Percentiles rank a stretch among this genome's conserved stretches.
Evolutionary conservation across 2,329 filamentous ascomycete genomes (phyloP).

Genomic region (Raffaelea ambrosiae): DNA sequence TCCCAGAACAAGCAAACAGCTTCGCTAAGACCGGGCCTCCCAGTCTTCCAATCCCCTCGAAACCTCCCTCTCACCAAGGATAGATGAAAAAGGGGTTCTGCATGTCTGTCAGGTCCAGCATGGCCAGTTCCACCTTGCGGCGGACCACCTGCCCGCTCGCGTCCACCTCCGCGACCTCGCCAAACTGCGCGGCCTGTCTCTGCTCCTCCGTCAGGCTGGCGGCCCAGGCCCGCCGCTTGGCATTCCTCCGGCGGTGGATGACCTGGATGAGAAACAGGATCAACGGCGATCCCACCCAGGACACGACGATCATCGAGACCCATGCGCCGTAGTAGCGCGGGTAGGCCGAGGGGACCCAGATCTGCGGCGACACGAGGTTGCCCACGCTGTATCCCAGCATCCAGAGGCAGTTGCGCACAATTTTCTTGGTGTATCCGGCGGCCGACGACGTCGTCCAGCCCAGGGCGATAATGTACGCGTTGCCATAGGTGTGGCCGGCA

Average conservation of each 20-base stretch:
- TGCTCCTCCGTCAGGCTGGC: background rate
- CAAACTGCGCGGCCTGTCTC: background rate
- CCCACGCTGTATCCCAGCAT: background rate
- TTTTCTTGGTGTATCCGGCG: background rate
- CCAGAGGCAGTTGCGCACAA: background rate
- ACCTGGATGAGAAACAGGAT: background rate
- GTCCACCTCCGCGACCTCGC: background rate
- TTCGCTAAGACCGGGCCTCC: too few species aligned
- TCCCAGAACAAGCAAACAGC: too few species aligned
- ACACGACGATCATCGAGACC: background rate
- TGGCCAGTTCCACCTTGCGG: background rate
- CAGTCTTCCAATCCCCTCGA: too few species aligned
- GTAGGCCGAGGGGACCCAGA: background rate
- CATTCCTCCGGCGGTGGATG: background rate
- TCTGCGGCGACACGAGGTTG: background rate
- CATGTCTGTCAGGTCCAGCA: background rate
- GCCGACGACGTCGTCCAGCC: background rate
- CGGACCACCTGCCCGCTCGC: background rate
- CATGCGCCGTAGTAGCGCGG: background rate
- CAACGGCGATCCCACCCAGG: background rate
- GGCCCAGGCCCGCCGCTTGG: background rate
- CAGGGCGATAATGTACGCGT: background rate
- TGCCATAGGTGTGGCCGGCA: background rate
- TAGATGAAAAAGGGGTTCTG: background rate
- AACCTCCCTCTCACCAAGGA: background rate